Evolutionary conservation across 2,329 filamentous ascomycete species (phyloP), one percentile per base, ranked within the genome.

Genomic region (Fusarium pininemorale): DNA sequence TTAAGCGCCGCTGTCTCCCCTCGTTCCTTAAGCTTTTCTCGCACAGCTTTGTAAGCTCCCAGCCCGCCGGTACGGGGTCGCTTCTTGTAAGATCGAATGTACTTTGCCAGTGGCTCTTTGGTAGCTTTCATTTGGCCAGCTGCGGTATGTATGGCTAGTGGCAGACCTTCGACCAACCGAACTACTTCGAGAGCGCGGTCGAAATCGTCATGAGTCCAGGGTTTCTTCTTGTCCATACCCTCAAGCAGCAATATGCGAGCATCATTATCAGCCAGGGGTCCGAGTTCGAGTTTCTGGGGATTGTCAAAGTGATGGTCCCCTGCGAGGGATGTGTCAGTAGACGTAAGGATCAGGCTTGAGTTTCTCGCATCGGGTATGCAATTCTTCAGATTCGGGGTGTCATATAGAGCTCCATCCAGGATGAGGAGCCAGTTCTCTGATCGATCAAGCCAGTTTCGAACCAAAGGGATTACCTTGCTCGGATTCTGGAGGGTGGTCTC

Each of bases 391-490:
- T 64, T 59, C 3, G 68, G 68, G 20, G 74, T 77, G 54, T 78
- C 76, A 22, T 63, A 62, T n/a, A 78, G 38, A 45, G 70, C 74
- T 5, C 76, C 76, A 32, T 78, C 76, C 8, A 78, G 55, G 16
- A 78, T 78, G 32, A 78, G 68, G 22, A 78, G 76, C 76, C 76
- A 78, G 48, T 77, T 62, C 35, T 75, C 68, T 13, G 66, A 69
- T 24, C 47, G 56, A 35, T 76, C 70, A 30, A 78, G 72, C 75
- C 76, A 78, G 18, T 72, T 59, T 48, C 70, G 60, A 48, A 77
- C 74, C 16, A 76, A 42, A 24, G 55, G 72, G 20, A 78, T 70
- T 22, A 69, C 74, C 32, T 56, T 67, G 15, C 4, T 35, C 11
- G 57, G 66, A n/a, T 77, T 57, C 32, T 66, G 72, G 16, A 77